Evolutionary conservation across 1,139 yeast genomes (phyloP).

Genomic region (Meyerozyma elateridarum): DNA sequence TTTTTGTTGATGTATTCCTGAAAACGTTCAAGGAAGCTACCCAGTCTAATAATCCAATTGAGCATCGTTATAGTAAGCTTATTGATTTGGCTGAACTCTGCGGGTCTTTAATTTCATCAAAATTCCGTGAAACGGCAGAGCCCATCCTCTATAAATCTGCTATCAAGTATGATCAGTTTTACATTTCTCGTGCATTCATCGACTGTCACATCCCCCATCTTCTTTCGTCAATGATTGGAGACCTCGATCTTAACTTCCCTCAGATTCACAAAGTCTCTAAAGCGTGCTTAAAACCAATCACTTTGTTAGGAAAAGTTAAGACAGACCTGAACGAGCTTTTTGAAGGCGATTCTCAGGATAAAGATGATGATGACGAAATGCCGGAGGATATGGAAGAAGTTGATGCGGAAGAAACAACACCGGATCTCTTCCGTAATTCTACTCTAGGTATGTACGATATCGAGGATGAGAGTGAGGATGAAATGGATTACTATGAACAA

Average conservation of each 20-base stretch:
- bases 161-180: constrained; percentile 53
- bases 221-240: constrained; percentile 55
- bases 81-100: constrained; percentile 54
- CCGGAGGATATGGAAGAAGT: constrained; percentile 45
- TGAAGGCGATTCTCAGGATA: constrained; percentile 41
- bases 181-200: constrained; percentile 56
- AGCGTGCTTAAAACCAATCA: constrained; percentile 55
- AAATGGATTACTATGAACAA: constrained; percentile 23
- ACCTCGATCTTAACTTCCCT: constrained; percentile 69
- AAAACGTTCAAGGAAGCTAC: constrained; percentile 55
- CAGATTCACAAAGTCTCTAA: constrained; percentile 55
- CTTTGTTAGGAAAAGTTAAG: constrained; percentile 58
- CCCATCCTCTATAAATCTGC: constrained; percentile 44
- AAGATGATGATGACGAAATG: constrained; percentile 56
- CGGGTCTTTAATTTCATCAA: constrained; percentile 38
- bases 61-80: constrained; percentile 48
- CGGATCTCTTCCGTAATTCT: constrained; percentile 80
- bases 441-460: constrained; percentile 93
- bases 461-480: constrained; percentile 63
- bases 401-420: constrained; percentile 73
- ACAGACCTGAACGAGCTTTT: constrained; percentile 55
- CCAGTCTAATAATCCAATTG: constrained; percentile 25
- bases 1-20: constrained; percentile 65
- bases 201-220: constrained; percentile 62
- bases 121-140: constrained; percentile 39